These are phyloP conservation scores for Cercospora berteroae DNA, from an alignment of 2,329 filamentous ascomycete genomes.

Conservation along the genomic window DNA sequence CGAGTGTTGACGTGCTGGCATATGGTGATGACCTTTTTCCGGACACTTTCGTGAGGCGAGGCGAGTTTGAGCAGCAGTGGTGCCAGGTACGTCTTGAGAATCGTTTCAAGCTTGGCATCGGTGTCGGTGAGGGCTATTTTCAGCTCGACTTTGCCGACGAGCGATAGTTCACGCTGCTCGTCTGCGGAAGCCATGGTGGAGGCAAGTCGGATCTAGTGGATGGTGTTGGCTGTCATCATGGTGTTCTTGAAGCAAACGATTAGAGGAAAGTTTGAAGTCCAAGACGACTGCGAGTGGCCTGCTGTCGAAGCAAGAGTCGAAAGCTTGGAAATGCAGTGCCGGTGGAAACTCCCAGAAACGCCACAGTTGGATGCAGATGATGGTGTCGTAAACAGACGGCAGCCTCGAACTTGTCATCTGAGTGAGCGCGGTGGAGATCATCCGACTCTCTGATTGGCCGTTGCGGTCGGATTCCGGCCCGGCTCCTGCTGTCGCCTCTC, in stretches of 20 bases:
- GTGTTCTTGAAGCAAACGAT: background rate
- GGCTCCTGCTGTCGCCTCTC: background rate
- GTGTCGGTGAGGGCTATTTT: constrained; percentile 79
- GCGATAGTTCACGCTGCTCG: constrained; percentile 72
- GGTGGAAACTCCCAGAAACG: constrained; percentile 9
- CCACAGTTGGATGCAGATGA: constrained; percentile 12
- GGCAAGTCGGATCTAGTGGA: background rate
- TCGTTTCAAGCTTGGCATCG: constrained; percentile 75
- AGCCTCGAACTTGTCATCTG: constrained; percentile 8
- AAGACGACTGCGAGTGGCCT: background rate
- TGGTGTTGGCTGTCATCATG: constrained; percentile 8
- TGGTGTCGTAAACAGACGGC: constrained; percentile 7
- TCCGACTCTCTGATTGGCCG: background rate
- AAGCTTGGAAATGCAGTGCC: background rate
- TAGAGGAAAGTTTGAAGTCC: background rate
- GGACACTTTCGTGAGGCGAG: constrained; percentile 75
- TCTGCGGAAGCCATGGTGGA: constrained; percentile 14
- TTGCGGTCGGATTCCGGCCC: background rate
- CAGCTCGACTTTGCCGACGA: constrained; percentile 83
- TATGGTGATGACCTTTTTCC: constrained; percentile 72
- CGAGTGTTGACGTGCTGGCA: constrained; percentile 71
- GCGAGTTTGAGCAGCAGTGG: constrained; percentile 82
- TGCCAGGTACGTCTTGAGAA: constrained; percentile 75
- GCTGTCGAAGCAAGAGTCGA: too few species aligned
- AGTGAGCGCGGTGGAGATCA: background rate